Evolutionary conservation across 257 asterid genomes (phyloP).

Genomic region (Sherardia arvensis): DNA sequence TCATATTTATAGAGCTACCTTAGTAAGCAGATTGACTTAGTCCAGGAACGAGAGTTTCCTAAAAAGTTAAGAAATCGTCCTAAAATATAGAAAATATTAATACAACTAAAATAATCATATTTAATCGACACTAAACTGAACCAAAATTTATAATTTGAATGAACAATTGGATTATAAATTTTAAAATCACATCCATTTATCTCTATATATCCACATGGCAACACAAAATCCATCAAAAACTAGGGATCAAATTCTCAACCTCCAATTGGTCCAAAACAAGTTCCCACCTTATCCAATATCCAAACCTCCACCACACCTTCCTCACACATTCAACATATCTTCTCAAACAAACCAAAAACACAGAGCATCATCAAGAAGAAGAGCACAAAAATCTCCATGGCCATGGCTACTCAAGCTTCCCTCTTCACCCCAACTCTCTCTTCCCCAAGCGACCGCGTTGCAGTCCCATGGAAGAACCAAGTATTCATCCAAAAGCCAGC

Average conservation of each 20-base stretch:
- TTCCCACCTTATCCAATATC: constrained; percentile 12
- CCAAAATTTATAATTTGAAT: too few species aligned
- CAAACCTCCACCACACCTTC: constrained; percentile 7
- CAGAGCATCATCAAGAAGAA: neutral
- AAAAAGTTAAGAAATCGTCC: too few species aligned
- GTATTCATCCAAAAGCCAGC: constrained; percentile 30
- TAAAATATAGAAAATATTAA: too few species aligned
- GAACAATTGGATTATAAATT: too few species aligned
- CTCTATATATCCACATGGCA: constrained; percentile 7
- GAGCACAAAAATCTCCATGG: constrained; percentile 24
- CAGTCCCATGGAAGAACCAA: constrained; percentile 55
- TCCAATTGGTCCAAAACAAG: constrained; percentile 18
- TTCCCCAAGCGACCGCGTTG: constrained; percentile 26
- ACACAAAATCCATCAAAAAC: neutral
- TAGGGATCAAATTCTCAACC: constrained; percentile 18
- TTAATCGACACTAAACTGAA: too few species aligned
- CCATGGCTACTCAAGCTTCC: constrained; percentile 84
- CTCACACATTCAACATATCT: constrained; percentile 2
- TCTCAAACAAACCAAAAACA: neutral
- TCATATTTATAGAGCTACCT: too few species aligned
- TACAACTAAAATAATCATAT: too few species aligned
- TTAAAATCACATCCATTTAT: neutral
- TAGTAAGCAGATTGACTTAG: too few species aligned
- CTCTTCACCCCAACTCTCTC: constrained; percentile 67
- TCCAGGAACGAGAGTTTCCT: too few species aligned